Percentiles rank a stretch among this genome's conserved stretches.
Evolutionary conservation across 2,329 filamentous ascomycete species (phyloP).

Genomic region (Cercospora sojina): DNA sequence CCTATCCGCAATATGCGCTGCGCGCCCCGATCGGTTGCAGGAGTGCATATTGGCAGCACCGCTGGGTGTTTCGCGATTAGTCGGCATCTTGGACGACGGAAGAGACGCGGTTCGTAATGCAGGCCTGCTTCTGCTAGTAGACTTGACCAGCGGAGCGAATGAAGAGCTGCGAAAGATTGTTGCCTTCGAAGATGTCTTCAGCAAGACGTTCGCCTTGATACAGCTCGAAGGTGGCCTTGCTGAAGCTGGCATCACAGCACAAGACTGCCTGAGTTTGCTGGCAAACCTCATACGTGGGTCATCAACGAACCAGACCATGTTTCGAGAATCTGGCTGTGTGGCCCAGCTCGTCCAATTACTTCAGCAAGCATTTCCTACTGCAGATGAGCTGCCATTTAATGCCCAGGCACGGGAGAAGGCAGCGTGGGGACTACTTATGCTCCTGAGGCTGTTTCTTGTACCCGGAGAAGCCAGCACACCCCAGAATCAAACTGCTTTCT

Average conservation of each 20-base stretch:
- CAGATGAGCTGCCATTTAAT: slow-evolving; percentile 29
- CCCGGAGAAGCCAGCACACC: slow-evolving; percentile 75
- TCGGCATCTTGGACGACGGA: slow-evolving; percentile 77
- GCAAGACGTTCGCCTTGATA: slow-evolving; percentile 79
- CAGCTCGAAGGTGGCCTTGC: slow-evolving; percentile 75
- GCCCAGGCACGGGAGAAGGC: slow-evolving; percentile 76
- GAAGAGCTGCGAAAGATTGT: slow-evolving; percentile 91
- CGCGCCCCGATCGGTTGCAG: slow-evolving; percentile 86
- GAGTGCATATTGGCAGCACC: slow-evolving; percentile 91
- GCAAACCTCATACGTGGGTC: slow-evolving; percentile 87
- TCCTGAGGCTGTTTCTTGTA: slow-evolving; percentile 81
- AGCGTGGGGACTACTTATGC: slow-evolving; percentile 81
- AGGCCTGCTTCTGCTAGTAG: slow-evolving; percentile 80
- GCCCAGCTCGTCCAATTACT: slow-evolving; percentile 66
- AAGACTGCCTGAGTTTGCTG: slow-evolving; percentile 88
- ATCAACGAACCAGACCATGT: slow-evolving; percentile 87
- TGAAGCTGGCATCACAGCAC: slow-evolving; percentile 81
- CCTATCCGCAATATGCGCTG: slow-evolving; percentile 78
- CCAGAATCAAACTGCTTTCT: slow-evolving; percentile 83
- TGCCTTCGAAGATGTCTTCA: slow-evolving; percentile 92
- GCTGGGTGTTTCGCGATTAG: slow-evolving; percentile 81
- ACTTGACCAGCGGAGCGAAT: slow-evolving; percentile 76
- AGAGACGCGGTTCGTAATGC: slow-evolving; percentile 86
- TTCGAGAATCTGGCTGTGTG: slow-evolving; percentile 85
- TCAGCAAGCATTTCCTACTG: slow-evolving; percentile 54